A percentile compares a stretch with the other conserved stretches of the same genome.
phyloP scores from a whole-genome alignment of 2,329 filamentous ascomycete species.

The Botrytis fabae region DNA sequence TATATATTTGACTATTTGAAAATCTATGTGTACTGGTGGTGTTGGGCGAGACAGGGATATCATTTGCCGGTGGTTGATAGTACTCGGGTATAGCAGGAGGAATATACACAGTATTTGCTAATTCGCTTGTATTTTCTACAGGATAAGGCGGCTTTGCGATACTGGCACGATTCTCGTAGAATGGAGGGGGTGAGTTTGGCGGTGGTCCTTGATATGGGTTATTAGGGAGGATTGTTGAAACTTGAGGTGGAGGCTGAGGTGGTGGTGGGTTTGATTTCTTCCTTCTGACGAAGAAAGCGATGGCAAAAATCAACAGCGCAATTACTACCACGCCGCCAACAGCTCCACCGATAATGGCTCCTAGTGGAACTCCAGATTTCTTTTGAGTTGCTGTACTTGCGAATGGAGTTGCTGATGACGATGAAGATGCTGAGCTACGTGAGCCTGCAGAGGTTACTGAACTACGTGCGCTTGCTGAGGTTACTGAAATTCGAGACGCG shows the following conservation, averaged over 20 bases:
- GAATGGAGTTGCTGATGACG: not conserved
- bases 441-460: not conserved
- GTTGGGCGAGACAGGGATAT: not conserved
- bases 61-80: not conserved
- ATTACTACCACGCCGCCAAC: conserved; percentile 2
- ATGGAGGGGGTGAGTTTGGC: not conserved
- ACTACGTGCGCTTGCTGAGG: not conserved
- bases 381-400: not conserved
- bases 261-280: not conserved
- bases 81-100: not conserved
- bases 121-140: not conserved
- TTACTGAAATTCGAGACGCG: not conserved
- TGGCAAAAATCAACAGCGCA: not conserved
- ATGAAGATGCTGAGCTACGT: conserved; percentile 5
- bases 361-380: conserved; percentile 4
- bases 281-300: conserved; percentile 4
- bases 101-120: conserved; percentile 7
- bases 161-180: not conserved
- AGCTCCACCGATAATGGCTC: conserved; percentile 8
- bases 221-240: not conserved
- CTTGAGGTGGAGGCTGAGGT: not conserved
- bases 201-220: not conserved
- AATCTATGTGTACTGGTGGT: not conserved
- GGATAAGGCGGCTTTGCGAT: not conserved
- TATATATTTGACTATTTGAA: not conserved